Conservation (phyloP, 345 rosid genomes). For the Psidium guajava region DNA sequence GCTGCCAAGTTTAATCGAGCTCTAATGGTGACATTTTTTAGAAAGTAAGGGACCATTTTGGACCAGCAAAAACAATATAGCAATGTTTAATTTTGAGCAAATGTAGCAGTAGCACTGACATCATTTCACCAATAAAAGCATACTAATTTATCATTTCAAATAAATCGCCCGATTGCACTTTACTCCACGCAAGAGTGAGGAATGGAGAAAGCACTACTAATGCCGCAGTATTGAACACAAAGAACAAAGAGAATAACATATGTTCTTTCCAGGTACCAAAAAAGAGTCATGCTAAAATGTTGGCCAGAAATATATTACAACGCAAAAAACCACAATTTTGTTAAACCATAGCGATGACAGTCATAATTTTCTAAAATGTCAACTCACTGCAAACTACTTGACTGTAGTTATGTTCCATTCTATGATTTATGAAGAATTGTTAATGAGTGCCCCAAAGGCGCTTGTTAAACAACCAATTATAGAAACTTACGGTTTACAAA, state of each 20-base stretch:
- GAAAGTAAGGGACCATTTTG: background rate
- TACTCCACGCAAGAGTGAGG: too few relatives aligned
- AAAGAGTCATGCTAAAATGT: background rate
- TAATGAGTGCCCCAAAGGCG: background rate
- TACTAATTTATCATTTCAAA: too few relatives aligned
- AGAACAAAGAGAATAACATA: background rate
- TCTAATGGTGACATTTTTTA: background rate
- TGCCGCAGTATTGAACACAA: background rate
- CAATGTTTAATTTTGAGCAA: background rate
- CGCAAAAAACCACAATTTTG: background rate
- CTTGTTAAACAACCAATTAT: background rate
- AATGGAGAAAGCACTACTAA: background rate
- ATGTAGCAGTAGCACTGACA: background rate
- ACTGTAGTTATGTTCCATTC: background rate
- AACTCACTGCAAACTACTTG: background rate
- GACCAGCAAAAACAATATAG: background rate
- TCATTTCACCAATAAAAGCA: too few relatives aligned
- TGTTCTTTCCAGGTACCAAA: background rate
- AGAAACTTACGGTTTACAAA: background rate
- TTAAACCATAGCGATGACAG: background rate
- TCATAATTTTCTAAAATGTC: background rate
- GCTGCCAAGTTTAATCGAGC: background rate
- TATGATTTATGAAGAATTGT: background rate
- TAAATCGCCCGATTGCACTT: too few relatives aligned
- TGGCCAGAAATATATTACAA: background rate